Conservation (phyloP, 1,284 basidiomycete species). For the Ustilago trichophora region DNA sequence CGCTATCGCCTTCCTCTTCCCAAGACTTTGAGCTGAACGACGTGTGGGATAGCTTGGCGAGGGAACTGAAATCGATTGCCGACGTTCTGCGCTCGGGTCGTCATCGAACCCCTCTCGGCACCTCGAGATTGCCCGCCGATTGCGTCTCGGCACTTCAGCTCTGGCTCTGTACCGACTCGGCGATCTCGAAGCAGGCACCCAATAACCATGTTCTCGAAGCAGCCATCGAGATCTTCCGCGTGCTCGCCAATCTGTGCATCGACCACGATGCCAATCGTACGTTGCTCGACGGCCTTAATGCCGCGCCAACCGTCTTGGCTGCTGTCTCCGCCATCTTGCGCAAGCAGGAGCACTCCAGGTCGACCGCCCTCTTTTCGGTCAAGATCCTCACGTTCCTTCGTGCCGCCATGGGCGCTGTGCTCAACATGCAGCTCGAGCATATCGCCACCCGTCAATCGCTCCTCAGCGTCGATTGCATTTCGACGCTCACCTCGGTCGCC, state of each 20-base stretch:
- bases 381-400: slow-evolving; percentile 74
- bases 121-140: slow-evolving; percentile 23
- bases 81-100: slow-evolving; percentile 45
- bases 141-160: slow-evolving; percentile 39
- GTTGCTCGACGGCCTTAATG: slow-evolving; percentile 12
- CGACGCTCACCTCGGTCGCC: slow-evolving; percentile 23
- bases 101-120: slow-evolving; percentile 28
- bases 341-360: slow-evolving; percentile 69
- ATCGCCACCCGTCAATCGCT: slow-evolving; percentile 66
- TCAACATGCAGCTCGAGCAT: slow-evolving; percentile 81
- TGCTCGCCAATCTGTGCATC: slow-evolving; percentile 59
- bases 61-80: slow-evolving; percentile 48
- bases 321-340: slow-evolving; percentile 81
- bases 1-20: slow-evolving; percentile 29
- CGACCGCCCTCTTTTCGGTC: slow-evolving; percentile 38
- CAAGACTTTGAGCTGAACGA: slow-evolving; percentile 44
- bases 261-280: slow-evolving; percentile 50
- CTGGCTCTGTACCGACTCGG: slow-evolving; percentile 25
- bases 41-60: slow-evolving; percentile 32
- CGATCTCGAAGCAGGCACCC: slow-evolving; percentile 11
- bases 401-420: slow-evolving; percentile 79
- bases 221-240: slow-evolving; percentile 49
- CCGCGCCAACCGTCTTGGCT: slow-evolving; percentile 77
- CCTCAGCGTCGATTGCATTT: slow-evolving; percentile 16
- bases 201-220: slow-evolving; percentile 28